A percentile compares a stretch with the other conserved stretches of the same genome.
These are phyloP conservation scores for Coemansia sp. DNA, from an alignment of 192 early-diverging fungal genomes.

Conservation along the genomic window DNA sequence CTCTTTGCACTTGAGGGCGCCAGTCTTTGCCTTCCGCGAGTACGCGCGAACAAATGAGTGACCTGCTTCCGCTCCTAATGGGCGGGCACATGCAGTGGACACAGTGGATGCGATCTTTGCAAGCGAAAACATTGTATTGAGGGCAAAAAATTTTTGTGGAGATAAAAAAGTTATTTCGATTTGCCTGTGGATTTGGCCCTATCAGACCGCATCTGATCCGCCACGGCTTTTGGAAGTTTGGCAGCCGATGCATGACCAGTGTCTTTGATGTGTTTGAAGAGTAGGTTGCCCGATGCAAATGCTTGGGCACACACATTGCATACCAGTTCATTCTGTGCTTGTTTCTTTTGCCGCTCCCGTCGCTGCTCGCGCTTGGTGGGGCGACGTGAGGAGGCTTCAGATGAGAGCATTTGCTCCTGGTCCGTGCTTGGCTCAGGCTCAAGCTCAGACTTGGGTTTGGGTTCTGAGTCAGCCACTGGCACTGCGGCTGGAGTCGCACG, in stretches of 20 bases:
- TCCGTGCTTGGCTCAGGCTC: background rate
- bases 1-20: background rate
- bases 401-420: background rate
- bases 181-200: background rate
- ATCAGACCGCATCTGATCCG: background rate
- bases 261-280: constrained; percentile 85
- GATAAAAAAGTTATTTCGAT: background rate
- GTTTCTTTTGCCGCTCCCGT: constrained; percentile 62
- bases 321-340: constrained; percentile 39
- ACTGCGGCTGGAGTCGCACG: constrained; percentile 19
- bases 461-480: background rate
- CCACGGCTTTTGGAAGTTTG: too few relatives aligned
- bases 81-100: background rate
- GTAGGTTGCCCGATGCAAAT: constrained; percentile 78
- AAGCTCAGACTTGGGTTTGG: too few relatives aligned
- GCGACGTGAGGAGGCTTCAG: background rate
- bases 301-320: constrained; percentile 78
- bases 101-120: background rate
- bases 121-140: background rate
- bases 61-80: background rate
- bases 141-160: background rate
- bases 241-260: constrained; percentile 77
- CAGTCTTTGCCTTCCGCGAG: background rate
- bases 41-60: background rate
- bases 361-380: constrained; percentile 53